Percentiles rank a stretch among this genome's conserved stretches.
Conservation (phyloP, 73 alveolate species). For the Paraurostyla sp. region DNA sequence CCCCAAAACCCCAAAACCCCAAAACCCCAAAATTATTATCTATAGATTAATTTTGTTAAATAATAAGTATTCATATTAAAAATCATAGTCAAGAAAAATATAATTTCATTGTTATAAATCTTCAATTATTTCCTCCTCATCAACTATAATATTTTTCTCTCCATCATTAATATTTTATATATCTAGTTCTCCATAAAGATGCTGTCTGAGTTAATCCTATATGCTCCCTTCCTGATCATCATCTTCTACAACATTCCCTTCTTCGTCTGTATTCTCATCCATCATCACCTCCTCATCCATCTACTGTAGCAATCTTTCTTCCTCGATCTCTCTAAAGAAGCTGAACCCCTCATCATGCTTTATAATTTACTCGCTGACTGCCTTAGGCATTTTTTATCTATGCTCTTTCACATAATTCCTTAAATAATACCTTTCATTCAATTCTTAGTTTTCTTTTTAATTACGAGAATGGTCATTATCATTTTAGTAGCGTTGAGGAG, state of each 20-base stretch:
- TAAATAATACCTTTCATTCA: constrained; percentile 42
- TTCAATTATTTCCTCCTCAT: constrained; percentile 25
- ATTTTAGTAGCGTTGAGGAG: neutral
- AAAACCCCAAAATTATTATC: too few relatives aligned
- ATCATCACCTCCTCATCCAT: constrained; percentile 13
- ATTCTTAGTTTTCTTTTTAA: neutral
- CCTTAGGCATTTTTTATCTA: neutral
- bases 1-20: too few relatives aligned
- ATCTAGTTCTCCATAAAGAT: constrained; percentile 12
- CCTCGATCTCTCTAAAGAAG: constrained; percentile 19
- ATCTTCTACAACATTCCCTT: neutral
- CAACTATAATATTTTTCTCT: constrained; percentile 29
- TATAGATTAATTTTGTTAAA: too few relatives aligned
- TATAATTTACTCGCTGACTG: neutral
- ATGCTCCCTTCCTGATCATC: neutral
- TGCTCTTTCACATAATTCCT: constrained; percentile 53
- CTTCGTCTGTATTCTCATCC: neutral
- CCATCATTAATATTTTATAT: neutral
- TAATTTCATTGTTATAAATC: too few relatives aligned
- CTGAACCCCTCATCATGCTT: constrained; percentile 8
- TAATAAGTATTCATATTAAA: too few relatives aligned
- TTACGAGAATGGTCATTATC: neutral
- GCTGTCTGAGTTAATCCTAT: constrained; percentile 25
- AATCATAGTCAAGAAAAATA: too few relatives aligned
- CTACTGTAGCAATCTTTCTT: neutral